Evolutionary conservation across 352 stramenopile species (phyloP).

Genomic region (Phytophthora cactorum): DNA sequence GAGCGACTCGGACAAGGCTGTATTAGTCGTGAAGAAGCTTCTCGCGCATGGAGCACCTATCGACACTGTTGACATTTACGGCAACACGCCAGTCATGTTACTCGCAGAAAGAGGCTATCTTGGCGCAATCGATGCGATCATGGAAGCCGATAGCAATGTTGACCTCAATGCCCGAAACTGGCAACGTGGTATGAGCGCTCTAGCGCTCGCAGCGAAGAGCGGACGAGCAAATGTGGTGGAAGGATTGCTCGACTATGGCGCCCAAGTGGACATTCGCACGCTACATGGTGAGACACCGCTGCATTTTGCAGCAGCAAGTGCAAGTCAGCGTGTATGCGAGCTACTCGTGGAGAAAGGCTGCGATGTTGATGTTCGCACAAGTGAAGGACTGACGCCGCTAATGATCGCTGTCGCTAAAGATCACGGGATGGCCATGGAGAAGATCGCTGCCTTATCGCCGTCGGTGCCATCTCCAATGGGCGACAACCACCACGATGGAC

Average conservation of each 20-base stretch:
- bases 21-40: conserved; percentile 88
- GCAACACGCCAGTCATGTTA: conserved; percentile 85
- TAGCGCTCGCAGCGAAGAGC: conserved; percentile 75
- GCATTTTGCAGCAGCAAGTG: conserved; percentile 80
- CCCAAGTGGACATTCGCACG: conserved; percentile 64
- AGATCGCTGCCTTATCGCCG: conserved; percentile 31
- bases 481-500: conserved; percentile 13
- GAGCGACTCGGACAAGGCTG: conserved; percentile 60
- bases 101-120: conserved; percentile 75
- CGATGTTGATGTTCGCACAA: conserved; percentile 73
- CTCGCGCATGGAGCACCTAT: conserved; percentile 69
- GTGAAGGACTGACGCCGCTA: conserved; percentile 72
- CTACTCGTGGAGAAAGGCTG: conserved; percentile 76
- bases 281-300: conserved; percentile 78
- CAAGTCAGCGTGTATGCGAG: conserved; percentile 64
- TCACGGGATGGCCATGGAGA: conserved; percentile 45
- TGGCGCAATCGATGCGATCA: conserved; percentile 73
- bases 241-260: conserved; percentile 84
- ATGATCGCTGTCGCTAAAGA: conserved; percentile 78
- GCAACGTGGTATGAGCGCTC: conserved; percentile 78
- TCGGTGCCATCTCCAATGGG: conserved; percentile 24
- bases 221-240: conserved; percentile 75
- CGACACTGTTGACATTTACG: conserved; percentile 80
- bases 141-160: conserved; percentile 73
- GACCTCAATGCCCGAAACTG: conserved; percentile 84